Base-by-base conservation (phyloP, 2,329 filamentous ascomycete species). In the Botrytis porri region DNA sequence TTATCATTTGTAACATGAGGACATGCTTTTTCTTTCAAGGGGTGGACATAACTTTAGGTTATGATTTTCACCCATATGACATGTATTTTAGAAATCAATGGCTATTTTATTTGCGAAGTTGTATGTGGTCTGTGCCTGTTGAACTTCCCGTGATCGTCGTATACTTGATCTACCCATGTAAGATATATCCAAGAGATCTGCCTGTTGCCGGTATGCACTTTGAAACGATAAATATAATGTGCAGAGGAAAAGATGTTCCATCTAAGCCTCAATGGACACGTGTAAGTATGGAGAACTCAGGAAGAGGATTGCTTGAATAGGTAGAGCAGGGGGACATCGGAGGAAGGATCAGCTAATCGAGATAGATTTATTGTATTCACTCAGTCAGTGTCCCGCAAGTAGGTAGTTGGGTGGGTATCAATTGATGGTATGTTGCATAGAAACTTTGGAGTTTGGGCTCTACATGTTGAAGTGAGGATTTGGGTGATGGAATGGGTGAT, bases 41-140 rank as follows among this genome's bases (percentile, higher is more conserved):
- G 35, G 35, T 54, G 60, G 48, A 35, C 37, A 32, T 35, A 22
- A 64, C 60, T 18, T 51, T 29, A n/a, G 41, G 43, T 65, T 71
- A 43, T 71, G 69, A 66, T 20, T 43, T 57, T 32, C 18, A 65
- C 37, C 59, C 45, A 32, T n/a, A 66, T 48, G 69, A 71, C 60
- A 7, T 71, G 69, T 71, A 71, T 66, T 71, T 62, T 71, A 71
- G 69, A 64, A 66, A 66, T 71, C 61, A 71, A 71, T 66, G 69
- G 32, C 51, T 60, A 41, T 57, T 71, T 71, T 45, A 54, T 65
- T 71, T 54, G 35, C 60, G 39, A 71, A 10, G 6, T 32, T 25
- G 18, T 3, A 29, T 32, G 14, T 29, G n/a, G 25, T 57, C n/a
- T 16, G 25, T 54, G n/a, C 7, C 16, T 29, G 29, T 18, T 5